Percentiles rank a stretch among this genome's conserved stretches.
Evolutionary conservation across 148 eudicot genomes (phyloP).

Genomic region (Limonium bicolor): DNA sequence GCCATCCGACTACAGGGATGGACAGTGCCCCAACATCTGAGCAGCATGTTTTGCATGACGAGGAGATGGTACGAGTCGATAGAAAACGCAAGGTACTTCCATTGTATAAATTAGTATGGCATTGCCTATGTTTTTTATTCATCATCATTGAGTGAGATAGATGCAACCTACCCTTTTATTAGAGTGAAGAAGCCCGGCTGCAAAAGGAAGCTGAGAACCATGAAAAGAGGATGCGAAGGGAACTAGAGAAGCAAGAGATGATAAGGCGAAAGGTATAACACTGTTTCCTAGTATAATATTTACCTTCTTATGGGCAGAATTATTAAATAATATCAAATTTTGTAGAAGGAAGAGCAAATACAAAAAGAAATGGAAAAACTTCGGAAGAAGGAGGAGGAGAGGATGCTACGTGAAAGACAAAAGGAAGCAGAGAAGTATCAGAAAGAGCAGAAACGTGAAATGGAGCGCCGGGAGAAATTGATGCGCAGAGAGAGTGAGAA

Average conservation of each 20-base stretch:
- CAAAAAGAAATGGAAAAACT: constrained; percentile 87
- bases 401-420: constrained; percentile 71
- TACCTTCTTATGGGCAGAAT: too few relatives aligned
- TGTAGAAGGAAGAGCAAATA: constrained; percentile 86
- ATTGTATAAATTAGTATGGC: background rate
- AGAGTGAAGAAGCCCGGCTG: constrained; percentile 75
- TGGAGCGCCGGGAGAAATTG: constrained; percentile 79
- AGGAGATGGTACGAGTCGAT: constrained; percentile 41
- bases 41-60: constrained; percentile 25
- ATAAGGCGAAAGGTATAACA: constrained; percentile 62
- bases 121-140: background rate
- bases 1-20: constrained; percentile 30
- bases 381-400: constrained; percentile 78
- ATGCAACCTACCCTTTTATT: background rate
- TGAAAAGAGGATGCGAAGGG: constrained; percentile 77
- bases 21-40: constrained; percentile 41
- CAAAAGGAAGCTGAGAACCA: constrained; percentile 75
- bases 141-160: too few relatives aligned
- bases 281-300: constrained; percentile 4
- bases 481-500: constrained; percentile 56
- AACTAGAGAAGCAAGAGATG: constrained; percentile 80
- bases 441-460: constrained; percentile 83
- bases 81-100: constrained; percentile 75
- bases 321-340: too few relatives aligned
- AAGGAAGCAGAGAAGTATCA: constrained; percentile 82